Evolutionary conservation across 2,329 filamentous ascomycete species (phyloP).

Genomic region (Fusarium sarcochroum): DNA sequence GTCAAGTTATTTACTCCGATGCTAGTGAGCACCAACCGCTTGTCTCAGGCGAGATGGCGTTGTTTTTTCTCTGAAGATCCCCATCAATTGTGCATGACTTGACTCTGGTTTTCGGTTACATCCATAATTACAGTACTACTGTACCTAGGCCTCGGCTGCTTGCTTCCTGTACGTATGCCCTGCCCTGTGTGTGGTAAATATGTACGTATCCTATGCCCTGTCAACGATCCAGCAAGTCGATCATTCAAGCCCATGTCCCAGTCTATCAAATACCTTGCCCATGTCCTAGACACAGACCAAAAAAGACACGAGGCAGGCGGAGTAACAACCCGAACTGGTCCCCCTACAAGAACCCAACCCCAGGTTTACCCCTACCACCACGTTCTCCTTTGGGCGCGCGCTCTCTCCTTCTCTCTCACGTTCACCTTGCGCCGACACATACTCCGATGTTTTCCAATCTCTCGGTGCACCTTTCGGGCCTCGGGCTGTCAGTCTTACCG

Average conservation of each 20-base stretch:
- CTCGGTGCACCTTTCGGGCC: constrained; percentile 10
- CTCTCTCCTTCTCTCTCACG: constrained; percentile 10
- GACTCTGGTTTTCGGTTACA: constrained; percentile 1
- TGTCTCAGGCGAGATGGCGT: constrained; percentile 28
- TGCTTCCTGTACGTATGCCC: background rate
- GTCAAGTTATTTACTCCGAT: constrained; percentile 18
- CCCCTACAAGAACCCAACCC: constrained; percentile 36
- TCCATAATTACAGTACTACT: background rate
- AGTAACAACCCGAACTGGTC: constrained; percentile 42
- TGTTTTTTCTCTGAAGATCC: constrained; percentile 9
- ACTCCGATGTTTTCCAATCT: constrained; percentile 6
- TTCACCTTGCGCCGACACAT: constrained; percentile 23
- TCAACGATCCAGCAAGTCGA: constrained; percentile 33
- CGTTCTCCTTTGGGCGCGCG: constrained; percentile 14
- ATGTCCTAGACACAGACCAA: constrained; percentile 31
- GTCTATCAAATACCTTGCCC: constrained; percentile 20
- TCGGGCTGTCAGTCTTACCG: background rate
- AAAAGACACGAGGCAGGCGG: constrained; percentile 41
- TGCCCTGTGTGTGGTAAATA: background rate
- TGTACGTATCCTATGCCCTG: constrained; percentile 9
- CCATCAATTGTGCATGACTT: constrained; percentile 14
- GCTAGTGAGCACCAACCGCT: constrained; percentile 18
- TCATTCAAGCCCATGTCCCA: constrained; percentile 33
- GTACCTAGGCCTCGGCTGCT: background rate
- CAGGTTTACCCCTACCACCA: constrained; percentile 41